phyloP scores from a whole-genome alignment of 73 alveolate genomes.

The Symbiodinium pilosum region DNA sequence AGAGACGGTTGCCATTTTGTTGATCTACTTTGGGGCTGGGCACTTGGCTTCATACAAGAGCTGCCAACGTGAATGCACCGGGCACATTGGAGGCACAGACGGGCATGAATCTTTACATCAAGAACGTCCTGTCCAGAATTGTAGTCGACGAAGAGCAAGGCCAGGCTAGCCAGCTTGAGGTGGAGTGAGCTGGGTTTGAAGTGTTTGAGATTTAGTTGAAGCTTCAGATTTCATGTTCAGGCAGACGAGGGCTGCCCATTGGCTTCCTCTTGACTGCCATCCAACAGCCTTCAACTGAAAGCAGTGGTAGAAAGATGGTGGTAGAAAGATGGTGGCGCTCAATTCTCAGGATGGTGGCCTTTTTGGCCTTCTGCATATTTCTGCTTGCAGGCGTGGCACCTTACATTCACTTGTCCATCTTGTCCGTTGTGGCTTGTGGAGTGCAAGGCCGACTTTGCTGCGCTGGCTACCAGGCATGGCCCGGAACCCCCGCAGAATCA shows the following conservation, averaged over 20 bases:
- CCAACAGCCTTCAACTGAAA: constrained; percentile 31
- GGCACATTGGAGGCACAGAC: constrained; percentile 54
- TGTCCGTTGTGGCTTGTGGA: background rate
- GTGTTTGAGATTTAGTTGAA: too few species aligned
- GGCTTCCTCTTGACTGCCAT: constrained; percentile 80
- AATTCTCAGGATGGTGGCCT: constrained; percentile 38
- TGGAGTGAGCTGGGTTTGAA: too few species aligned
- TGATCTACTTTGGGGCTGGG: constrained; percentile 70
- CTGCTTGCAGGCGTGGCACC: constrained; percentile 7
- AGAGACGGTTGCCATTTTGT: constrained; percentile 41
- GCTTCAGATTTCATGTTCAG: background rate
- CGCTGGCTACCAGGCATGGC: constrained; percentile 1
- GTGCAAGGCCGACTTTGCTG: background rate
- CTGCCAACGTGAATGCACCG: background rate
- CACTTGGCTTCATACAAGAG: background rate
- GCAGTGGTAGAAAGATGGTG: background rate
- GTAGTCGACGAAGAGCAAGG: constrained; percentile 86
- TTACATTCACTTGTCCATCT: background rate
- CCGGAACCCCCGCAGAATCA: too few species aligned
- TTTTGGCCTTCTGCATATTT: constrained; percentile 11
- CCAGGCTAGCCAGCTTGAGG: background rate
- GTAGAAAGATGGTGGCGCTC: background rate
- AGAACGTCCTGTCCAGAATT: constrained; percentile 69
- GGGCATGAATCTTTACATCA: constrained; percentile 79
- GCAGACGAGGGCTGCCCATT: constrained; percentile 71